A percentile compares a stretch with the other conserved stretches of the same genome.
These are phyloP conservation scores for Dactylellina drechsleri DNA, from an alignment of 2,329 filamentous ascomycete genomes.

Conservation along the genomic window DNA sequence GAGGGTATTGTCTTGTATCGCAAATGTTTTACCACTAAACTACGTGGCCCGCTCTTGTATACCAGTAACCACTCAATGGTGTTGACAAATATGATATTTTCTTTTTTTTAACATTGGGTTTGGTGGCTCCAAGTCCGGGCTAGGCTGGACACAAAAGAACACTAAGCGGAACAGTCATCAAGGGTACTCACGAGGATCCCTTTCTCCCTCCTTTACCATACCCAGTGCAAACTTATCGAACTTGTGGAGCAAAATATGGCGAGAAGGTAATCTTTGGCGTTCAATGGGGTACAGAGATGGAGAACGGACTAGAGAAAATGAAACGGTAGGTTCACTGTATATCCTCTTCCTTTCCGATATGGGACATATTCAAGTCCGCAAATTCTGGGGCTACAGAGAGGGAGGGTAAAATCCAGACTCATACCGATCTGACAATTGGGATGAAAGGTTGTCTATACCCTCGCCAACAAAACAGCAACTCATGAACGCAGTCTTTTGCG, in stretches of 20 bases:
- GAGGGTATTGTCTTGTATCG: not conserved
- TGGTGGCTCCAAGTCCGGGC: too few species aligned
- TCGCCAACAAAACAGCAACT: slow-evolving; percentile 35
- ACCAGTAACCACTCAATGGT: too few species aligned
- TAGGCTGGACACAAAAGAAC: slow-evolving; percentile 18
- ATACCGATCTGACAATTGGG: too few species aligned
- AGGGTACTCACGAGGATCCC: slow-evolving; percentile 40
- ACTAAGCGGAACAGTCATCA: slow-evolving; percentile 37
- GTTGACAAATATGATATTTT: too few species aligned
- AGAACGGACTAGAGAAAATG: slow-evolving; percentile 13
- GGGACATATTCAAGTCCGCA: too few species aligned
- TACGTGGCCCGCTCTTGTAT: slow-evolving; percentile 4
- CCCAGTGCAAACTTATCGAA: slow-evolving; percentile 37
- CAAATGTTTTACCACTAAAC: slow-evolving; percentile 18
- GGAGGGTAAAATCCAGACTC: too few species aligned
- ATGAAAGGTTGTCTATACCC: slow-evolving; percentile 24
- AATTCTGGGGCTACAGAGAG: too few species aligned
- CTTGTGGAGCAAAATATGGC: slow-evolving; percentile 19
- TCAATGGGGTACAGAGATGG: slow-evolving; percentile 10
- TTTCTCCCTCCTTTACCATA: slow-evolving; percentile 46
- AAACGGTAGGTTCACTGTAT: slow-evolving; percentile 9
- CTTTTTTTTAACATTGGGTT: too few species aligned
- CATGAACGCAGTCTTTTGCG: slow-evolving; percentile 39
- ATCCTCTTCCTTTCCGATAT: not conserved
- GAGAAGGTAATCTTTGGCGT: slow-evolving; percentile 40